Percentiles rank a stretch among this genome's conserved stretches.
These are phyloP conservation scores for Tephrocybe sp. DNA, from an alignment of 768 basidiomycete genomes.

Conservation along the genomic window DNA sequence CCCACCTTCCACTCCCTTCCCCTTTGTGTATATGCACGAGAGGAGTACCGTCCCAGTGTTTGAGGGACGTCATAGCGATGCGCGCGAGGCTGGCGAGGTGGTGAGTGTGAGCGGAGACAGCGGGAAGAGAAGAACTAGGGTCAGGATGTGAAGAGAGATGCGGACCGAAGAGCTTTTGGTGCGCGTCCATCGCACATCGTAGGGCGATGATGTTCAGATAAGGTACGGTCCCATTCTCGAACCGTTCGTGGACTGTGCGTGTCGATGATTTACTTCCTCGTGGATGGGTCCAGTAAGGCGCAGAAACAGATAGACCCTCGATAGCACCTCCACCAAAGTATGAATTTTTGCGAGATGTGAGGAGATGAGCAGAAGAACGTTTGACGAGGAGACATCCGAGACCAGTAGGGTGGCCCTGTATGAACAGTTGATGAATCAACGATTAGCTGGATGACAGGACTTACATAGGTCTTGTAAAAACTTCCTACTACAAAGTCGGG, in stretches of 20 bases:
- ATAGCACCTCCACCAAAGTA: constrained; percentile 17
- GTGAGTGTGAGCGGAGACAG: constrained; percentile 10
- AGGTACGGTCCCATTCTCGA: constrained; percentile 15
- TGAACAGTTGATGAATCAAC: background rate
- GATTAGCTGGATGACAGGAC: background rate
- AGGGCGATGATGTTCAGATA: constrained; percentile 13
- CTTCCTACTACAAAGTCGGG: constrained; percentile 16
- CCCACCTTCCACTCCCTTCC: constrained; percentile 14
- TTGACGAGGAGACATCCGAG: constrained; percentile 17
- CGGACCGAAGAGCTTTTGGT: constrained; percentile 10
- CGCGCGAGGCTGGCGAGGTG: constrained; percentile 7
- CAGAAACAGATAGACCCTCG: constrained; percentile 12
- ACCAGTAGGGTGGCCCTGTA: constrained; percentile 15
- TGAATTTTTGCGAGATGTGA: background rate
- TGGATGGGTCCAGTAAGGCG: constrained; percentile 14
- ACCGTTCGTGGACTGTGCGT: constrained; percentile 7
- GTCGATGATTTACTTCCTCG: constrained; percentile 11
- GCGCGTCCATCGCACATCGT: constrained; percentile 10
- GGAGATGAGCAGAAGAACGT: constrained; percentile 14
- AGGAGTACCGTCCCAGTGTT: constrained; percentile 11
- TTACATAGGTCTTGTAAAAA: constrained; percentile 18
- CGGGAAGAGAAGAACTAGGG: constrained; percentile 7
- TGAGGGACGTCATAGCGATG: background rate
- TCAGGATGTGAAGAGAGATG: background rate
- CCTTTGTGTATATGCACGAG: constrained; percentile 14